Percentiles rank a stretch among this genome's conserved stretches.
phyloP scores from a whole-genome alignment of 164 flowering plant genomes.

The Paratinospora sagittata region DNA sequence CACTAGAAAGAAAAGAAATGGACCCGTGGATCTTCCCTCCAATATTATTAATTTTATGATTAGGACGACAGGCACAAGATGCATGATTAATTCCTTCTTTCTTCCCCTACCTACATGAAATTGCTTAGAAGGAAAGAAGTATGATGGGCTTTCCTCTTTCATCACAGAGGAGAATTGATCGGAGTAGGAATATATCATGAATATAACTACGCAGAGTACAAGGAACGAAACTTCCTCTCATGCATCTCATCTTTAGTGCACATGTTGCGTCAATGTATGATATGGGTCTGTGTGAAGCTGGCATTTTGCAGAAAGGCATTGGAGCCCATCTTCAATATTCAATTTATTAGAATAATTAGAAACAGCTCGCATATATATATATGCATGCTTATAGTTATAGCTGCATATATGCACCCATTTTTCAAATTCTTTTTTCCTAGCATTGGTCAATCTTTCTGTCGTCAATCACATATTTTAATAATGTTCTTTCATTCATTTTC shows the following conservation, averaged over 20 bases:
- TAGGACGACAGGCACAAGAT: no score
- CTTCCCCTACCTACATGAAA: no score
- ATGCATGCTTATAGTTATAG: neutral
- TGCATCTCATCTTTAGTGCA: slow-evolving; percentile 21
- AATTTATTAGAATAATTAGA: neutral
- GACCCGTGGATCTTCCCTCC: no score
- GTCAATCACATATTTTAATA: neutral
- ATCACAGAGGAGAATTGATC: neutral
- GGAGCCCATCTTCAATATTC: slow-evolving; percentile 8
- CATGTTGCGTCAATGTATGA: slow-evolving; percentile 16
- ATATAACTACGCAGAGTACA: slow-evolving; percentile 1
- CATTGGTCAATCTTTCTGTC: neutral
- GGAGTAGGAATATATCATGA: no score
- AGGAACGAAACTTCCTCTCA: slow-evolving; percentile 11
- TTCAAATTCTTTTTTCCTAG: neutral
- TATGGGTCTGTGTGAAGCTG: slow-evolving; percentile 2
- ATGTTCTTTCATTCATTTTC: neutral
- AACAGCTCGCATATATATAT: neutral
- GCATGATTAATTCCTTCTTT: no score
- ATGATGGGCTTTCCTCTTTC: no score
- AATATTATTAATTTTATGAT: no score
- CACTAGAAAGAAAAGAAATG: no score
- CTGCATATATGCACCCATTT: neutral
- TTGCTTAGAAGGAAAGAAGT: no score
- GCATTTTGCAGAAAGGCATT: slow-evolving; percentile 1